These are phyloP conservation scores for Blakeslea trispora DNA, from an alignment of 371 early-diverging fungal genomes.

Conservation along the genomic window DNA sequence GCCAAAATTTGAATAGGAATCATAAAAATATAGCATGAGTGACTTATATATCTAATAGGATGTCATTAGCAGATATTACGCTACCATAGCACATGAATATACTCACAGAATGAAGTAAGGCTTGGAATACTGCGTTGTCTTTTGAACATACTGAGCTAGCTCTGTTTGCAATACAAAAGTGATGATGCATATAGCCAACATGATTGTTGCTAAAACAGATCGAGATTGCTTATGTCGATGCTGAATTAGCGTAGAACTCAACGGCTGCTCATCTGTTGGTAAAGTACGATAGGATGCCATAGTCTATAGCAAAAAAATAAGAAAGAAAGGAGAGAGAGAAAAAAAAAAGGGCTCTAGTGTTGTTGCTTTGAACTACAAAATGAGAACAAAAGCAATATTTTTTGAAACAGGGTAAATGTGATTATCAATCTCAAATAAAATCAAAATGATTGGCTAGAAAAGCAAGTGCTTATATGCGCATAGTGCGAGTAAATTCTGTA, in stretches of 20 bases:
- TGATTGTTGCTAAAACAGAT: slow-evolving; percentile 38
- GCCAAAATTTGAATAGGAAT: slow-evolving; percentile 64
- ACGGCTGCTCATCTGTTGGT: slow-evolving; percentile 21
- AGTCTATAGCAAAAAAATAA: background rate
- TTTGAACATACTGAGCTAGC: slow-evolving; percentile 67
- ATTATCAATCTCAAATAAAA: background rate
- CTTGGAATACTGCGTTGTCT: slow-evolving; percentile 59
- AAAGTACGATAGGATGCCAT: slow-evolving; percentile 39
- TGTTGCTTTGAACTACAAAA: background rate
- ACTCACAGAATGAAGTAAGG: slow-evolving; percentile 78
- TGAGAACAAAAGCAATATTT: background rate
- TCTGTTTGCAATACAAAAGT: slow-evolving; percentile 71
- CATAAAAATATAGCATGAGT: slow-evolving; percentile 69
- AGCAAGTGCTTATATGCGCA: no score
- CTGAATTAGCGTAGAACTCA: slow-evolving; percentile 6
- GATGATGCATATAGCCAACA: slow-evolving; percentile 59
- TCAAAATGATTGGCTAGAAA: background rate
- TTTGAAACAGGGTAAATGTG: background rate
- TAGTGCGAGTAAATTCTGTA: no score
- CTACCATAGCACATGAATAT: slow-evolving; percentile 13
- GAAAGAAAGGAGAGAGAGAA: background rate
- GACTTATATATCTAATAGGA: slow-evolving; percentile 62
- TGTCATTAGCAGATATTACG: background rate
- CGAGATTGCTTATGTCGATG: slow-evolving; percentile 18
- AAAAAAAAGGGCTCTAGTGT: background rate